Evolutionary conservation across 805 yeast species (phyloP).

Genomic region (Lipomyces starkeyi): DNA sequence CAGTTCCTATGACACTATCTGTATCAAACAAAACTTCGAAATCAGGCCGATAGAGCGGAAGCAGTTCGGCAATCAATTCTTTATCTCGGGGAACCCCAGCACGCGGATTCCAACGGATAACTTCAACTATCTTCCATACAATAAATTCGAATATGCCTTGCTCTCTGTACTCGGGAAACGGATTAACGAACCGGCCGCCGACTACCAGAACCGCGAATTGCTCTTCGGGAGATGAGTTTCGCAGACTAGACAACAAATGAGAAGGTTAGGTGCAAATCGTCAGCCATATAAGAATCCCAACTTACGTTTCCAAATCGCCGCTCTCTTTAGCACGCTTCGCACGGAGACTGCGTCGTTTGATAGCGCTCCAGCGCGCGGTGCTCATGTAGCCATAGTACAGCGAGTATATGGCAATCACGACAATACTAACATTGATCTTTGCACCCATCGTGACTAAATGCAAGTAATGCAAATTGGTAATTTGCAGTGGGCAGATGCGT

Average conservation of each 20-base stretch:
- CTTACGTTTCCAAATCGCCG: conserved; percentile 29
- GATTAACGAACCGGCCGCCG: conserved; percentile 85
- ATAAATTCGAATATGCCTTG: conserved; percentile 89
- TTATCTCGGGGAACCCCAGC: conserved; percentile 62
- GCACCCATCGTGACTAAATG: conserved; percentile 11
- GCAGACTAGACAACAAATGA: conserved; percentile 5
- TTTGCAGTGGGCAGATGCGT: neutral
- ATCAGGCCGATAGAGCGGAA: conserved; percentile 69
- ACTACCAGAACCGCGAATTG: conserved; percentile 33
- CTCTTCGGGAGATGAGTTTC: conserved; percentile 28
- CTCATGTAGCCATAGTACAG: conserved; percentile 26
- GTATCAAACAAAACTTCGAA: conserved; percentile 50
- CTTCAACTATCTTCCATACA: conserved; percentile 70
- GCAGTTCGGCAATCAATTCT: conserved; percentile 56
- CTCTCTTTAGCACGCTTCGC: conserved; percentile 25
- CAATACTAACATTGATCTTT: conserved; percentile 19
- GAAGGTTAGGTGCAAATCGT: neutral
- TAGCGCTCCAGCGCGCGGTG: conserved; percentile 21
- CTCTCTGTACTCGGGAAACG: conserved; percentile 86
- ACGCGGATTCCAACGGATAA: conserved; percentile 64
- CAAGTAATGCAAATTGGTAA: neutral
- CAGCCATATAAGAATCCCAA: neutral
- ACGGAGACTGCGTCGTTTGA: conserved; percentile 20
- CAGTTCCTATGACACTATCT: neutral
- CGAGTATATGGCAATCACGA: conserved; percentile 26